Conservation (phyloP, 2,329 filamentous ascomycete genomes). For the Botrytis byssoidea region DNA sequence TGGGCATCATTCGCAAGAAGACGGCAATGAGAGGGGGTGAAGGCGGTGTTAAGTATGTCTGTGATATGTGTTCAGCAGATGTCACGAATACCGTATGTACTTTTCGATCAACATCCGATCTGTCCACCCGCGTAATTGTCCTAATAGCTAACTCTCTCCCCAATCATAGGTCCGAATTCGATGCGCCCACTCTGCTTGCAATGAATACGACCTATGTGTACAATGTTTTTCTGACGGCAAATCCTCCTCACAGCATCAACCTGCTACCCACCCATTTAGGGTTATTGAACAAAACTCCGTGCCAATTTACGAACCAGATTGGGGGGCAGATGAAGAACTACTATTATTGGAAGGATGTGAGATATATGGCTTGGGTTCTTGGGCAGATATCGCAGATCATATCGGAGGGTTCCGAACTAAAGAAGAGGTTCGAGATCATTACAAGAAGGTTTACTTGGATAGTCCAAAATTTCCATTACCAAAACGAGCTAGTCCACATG, state of each 20-base stretch:
- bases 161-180: slow-evolving; percentile 78
- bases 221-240: slow-evolving; percentile 87
- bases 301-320: slow-evolving; percentile 90
- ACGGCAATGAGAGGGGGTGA: slow-evolving; percentile 81
- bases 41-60: slow-evolving; percentile 91
- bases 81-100: slow-evolving; percentile 88
- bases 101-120: not conserved
- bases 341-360: slow-evolving; percentile 90
- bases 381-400: slow-evolving; percentile 97
- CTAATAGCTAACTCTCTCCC: slow-evolving; percentile 12
- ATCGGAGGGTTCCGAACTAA: slow-evolving; percentile 94
- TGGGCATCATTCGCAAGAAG: slow-evolving; percentile 97
- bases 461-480: slow-evolving; percentile 84
- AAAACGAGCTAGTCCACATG: slow-evolving; percentile 77
- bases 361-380: slow-evolving; percentile 93
- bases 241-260: slow-evolving; percentile 79
- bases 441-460: slow-evolving; percentile 82
- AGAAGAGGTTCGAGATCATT: slow-evolving; percentile 94
- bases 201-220: slow-evolving; percentile 96
- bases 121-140: not conserved
- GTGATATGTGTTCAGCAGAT: slow-evolving; percentile 93
- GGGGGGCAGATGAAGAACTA: slow-evolving; percentile 97
- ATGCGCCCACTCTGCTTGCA: slow-evolving; percentile 74
- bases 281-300: slow-evolving; percentile 99
- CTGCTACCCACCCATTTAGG: slow-evolving; percentile 79